These are phyloP conservation scores for Cicer yamashitae DNA, from an alignment of 306 rosid species.

Conservation along the genomic window DNA sequence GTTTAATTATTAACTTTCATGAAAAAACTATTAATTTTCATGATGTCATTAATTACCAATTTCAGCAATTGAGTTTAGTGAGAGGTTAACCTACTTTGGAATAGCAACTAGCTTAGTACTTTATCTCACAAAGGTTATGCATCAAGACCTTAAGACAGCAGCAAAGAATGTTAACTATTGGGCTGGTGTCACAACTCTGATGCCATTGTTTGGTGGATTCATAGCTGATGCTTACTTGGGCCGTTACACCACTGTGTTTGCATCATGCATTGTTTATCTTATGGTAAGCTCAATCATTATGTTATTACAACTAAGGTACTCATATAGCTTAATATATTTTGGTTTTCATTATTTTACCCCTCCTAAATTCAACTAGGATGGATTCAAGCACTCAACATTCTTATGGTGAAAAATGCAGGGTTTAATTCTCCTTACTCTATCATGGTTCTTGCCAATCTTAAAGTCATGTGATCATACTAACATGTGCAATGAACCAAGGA, in stretches of 20 bases:
- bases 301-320: neutral
- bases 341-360: too few relatives aligned
- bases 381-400: neutral
- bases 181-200: slow-evolving; percentile 87
- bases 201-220: slow-evolving; percentile 90
- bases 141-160: slow-evolving; percentile 80
- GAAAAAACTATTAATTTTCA: neutral
- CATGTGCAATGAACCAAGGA: slow-evolving; percentile 64
- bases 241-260: slow-evolving; percentile 73
- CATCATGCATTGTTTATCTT: slow-evolving; percentile 68
- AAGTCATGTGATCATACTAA: slow-evolving; percentile 58
- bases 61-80: slow-evolving; percentile 92
- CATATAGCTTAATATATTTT: too few relatives aligned
- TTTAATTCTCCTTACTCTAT: slow-evolving; percentile 67
- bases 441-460: slow-evolving; percentile 78
- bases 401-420: slow-evolving; percentile 58
- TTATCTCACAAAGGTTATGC: slow-evolving; percentile 78
- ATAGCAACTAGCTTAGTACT: slow-evolving; percentile 82
- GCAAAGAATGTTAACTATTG: slow-evolving; percentile 86
- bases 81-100: slow-evolving; percentile 89
- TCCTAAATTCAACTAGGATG: too few relatives aligned
- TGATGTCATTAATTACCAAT: slow-evolving; percentile 8
- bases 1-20: too few relatives aligned
- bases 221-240: slow-evolving; percentile 93
- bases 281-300: slow-evolving; percentile 53